Evolutionary conservation across 352 stramenopile species (phyloP), one percentile per base, ranked within the genome.

Genomic region (Phytophthora lateralis): DNA sequence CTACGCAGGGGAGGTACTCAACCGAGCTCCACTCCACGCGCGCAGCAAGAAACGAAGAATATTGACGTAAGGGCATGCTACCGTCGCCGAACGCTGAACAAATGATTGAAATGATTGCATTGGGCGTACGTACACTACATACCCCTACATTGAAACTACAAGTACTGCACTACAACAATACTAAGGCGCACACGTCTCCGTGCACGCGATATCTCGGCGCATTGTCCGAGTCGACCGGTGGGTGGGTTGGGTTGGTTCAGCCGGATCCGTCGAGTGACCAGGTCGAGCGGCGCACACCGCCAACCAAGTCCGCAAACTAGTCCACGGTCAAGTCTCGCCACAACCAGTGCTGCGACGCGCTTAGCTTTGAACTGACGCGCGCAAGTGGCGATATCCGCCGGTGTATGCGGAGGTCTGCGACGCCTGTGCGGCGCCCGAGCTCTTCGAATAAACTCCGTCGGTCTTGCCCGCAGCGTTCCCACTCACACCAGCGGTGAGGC

Each of bases 361-460:
- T 30, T 30, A 30, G 26, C 26, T 30, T 30, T 30, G n/a, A 6
- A n/a, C n/a, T 44, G 9, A 44, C 38, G 38, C 38, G n/a, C 38
- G 38, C n/a, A 44, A 24, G 38, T 24, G 38, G 18, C 38, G 38
- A 7, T 44, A 44, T 20, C 38, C 38, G 38, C 38, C 38, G 38
- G 38, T 44, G 5, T 44, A 17, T 8, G 11, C 18, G 15, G 17
- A n/a, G n/a, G 38, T 44, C 17, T 44, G 38, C 14, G 44, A 39
- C n/a, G 49, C n/a, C 24, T 46, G 35, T 29, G 35, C 26, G 49
- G 49, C 21, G 10, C 18, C 29, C n/a, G 27, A 17, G 17, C 20
- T 32, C 45, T 53, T 51, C 17, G 44, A 26, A 27, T 51, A 51
- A 26, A 9, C n/a, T n/a, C 44, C 29, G 32, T 29, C 20, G 29